Percentiles rank a stretch among this genome's conserved stretches.
phyloP scores from a whole-genome alignment of 192 early-diverging fungal genomes.

The Spizellomyces punctatus region DNA sequence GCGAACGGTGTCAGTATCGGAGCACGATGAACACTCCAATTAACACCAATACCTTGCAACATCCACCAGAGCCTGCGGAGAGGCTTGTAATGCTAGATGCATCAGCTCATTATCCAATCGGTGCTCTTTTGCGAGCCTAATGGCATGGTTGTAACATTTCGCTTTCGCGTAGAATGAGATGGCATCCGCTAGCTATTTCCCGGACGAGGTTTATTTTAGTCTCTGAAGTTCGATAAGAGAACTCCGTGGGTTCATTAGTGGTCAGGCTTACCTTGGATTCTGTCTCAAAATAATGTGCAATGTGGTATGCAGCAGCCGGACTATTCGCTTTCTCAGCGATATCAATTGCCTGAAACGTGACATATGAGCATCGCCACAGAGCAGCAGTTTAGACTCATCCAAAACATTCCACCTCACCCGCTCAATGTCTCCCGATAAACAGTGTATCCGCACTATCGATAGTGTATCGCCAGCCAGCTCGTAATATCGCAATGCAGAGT shows the following conservation, averaged over 20 bases:
- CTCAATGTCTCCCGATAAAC: constrained; percentile 42
- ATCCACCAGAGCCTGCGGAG: constrained; percentile 46
- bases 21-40: background rate
- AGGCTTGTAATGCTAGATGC: constrained; percentile 52
- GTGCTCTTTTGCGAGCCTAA: constrained; percentile 56
- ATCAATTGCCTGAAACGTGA: constrained; percentile 38
- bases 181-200: constrained; percentile 44
- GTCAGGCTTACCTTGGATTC: constrained; percentile 41
- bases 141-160: constrained; percentile 51
- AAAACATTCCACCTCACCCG: background rate
- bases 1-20: background rate
- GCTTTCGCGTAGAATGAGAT: constrained; percentile 52
- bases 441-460: constrained; percentile 52
- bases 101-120: constrained; percentile 50
- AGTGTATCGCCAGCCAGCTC: constrained; percentile 46
- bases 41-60: constrained; percentile 43
- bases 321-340: constrained; percentile 40
- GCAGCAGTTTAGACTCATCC: background rate
- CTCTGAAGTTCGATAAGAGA: background rate
- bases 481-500: constrained; percentile 50
- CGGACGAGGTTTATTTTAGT: background rate
- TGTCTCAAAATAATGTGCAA: constrained; percentile 53
- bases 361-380: background rate
- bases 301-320: constrained; percentile 46
- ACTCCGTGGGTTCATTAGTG: background rate